Conservation (phyloP, 306 rosid genomes). For the Medicago arabica region DNA sequence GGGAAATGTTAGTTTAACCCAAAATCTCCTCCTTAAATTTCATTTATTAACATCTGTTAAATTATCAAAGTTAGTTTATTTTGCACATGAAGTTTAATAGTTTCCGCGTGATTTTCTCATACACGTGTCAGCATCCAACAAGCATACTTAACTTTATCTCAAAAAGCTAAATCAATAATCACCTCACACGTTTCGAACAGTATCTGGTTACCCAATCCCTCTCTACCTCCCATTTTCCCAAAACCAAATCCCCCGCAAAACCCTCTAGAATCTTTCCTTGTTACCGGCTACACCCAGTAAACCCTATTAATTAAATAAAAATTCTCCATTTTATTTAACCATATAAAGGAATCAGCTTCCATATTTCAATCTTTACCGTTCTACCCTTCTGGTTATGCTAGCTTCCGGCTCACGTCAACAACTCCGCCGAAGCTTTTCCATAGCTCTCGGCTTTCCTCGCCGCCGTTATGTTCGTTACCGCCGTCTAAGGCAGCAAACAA, state of each 20-base stretch:
- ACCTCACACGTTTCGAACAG: constrained; percentile 46
- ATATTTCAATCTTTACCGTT: constrained; percentile 24
- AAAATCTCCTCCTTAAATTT: no score
- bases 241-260: constrained; percentile 17
- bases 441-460: constrained; percentile 76
- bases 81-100: not conserved
- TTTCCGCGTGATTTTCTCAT: not conserved
- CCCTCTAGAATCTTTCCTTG: not conserved
- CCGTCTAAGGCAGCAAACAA: constrained; percentile 54
- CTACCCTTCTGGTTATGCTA: constrained; percentile 53
- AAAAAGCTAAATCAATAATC: not conserved
- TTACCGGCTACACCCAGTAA: constrained; percentile 33
- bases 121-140: not conserved
- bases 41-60: no score
- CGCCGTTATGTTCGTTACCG: constrained; percentile 59
- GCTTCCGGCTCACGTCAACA: constrained; percentile 46
- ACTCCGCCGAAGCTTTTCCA: constrained; percentile 60
- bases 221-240: not conserved
- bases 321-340: not conserved
- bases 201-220: not conserved
- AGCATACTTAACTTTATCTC: not conserved
- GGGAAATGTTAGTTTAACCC: no score
- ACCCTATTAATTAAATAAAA: no score
- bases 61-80: no score
- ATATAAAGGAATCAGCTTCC: constrained; percentile 2